Percentiles rank a stretch among this genome's conserved stretches.
These are phyloP conservation scores for Zygoascus sp. DNA, from an alignment of 1,139 yeast genomes.

Conservation along the genomic window DNA sequence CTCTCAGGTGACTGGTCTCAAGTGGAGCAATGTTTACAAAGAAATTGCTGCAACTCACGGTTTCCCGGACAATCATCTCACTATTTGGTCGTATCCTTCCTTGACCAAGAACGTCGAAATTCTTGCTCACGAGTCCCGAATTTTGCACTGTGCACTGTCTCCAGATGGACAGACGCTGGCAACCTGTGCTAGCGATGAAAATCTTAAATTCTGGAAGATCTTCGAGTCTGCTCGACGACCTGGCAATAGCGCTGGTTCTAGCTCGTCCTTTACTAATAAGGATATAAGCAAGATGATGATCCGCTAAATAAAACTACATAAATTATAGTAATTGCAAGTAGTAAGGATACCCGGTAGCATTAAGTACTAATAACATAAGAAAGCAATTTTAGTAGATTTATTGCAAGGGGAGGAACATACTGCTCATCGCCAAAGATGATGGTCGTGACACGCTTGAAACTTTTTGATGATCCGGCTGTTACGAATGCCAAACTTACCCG, in stretches of 20 bases:
- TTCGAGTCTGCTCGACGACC: constrained; percentile 56
- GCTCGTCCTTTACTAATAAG: constrained; percentile 33
- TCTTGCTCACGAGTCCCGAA: constrained; percentile 85
- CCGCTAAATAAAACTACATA: constrained; percentile 30
- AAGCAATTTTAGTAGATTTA: no score
- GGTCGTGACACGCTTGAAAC: no score
- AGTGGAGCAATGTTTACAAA: constrained; percentile 79
- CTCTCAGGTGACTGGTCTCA: constrained; percentile 85
- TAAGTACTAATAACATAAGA: background rate
- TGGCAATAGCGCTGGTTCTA: constrained; percentile 23
- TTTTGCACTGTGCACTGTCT: constrained; percentile 75
- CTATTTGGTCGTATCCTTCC: constrained; percentile 82
- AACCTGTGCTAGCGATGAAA: constrained; percentile 95
- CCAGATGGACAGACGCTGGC: constrained; percentile 91
- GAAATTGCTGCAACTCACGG: constrained; percentile 96
- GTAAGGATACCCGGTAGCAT: constrained; percentile 3
- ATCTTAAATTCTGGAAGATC: constrained; percentile 89
- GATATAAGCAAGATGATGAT: constrained; percentile 43
- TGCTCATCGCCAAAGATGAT: no score
- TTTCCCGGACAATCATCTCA: constrained; percentile 78
- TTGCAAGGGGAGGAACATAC: no score
- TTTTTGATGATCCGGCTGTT: no score
- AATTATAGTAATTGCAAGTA: constrained; percentile 3
- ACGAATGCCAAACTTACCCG: constrained; percentile 2
- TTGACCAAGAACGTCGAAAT: constrained; percentile 87